phyloP scores from a whole-genome alignment of 228 moss, liverwort and hornwort species.

The Sphagnum fallax region DNA sequence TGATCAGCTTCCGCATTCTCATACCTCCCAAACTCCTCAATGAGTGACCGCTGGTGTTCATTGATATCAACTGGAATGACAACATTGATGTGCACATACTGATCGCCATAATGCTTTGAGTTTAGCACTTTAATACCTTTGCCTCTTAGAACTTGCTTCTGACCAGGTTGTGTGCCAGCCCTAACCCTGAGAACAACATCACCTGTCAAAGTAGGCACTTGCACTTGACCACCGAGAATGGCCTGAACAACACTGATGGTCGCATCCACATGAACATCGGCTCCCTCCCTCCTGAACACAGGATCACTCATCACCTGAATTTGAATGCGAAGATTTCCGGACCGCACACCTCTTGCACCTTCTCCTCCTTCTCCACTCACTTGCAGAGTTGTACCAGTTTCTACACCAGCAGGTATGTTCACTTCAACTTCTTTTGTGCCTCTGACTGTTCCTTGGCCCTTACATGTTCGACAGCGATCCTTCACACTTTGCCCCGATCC shows the following conservation, averaged over 20 bases:
- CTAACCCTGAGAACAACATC: slow-evolving; percentile 33
- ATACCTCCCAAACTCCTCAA: slow-evolving; percentile 33
- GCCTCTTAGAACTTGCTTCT: slow-evolving; percentile 30
- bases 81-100: slow-evolving; percentile 31
- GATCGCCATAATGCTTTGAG: slow-evolving; percentile 44
- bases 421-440: slow-evolving; percentile 19
- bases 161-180: slow-evolving; percentile 39
- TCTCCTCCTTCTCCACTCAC: slow-evolving; percentile 69
- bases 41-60: slow-evolving; percentile 33
- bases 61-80: slow-evolving; percentile 28
- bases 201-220: slow-evolving; percentile 39
- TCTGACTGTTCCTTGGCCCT: slow-evolving; percentile 24
- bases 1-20: slow-evolving; percentile 30
- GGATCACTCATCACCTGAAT: slow-evolving; percentile 52
- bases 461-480: slow-evolving; percentile 30
- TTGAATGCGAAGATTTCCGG: slow-evolving; percentile 62
- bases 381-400: slow-evolving; percentile 57
- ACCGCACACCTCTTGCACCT: slow-evolving; percentile 45
- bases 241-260: slow-evolving; percentile 31
- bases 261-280: slow-evolving; percentile 25
- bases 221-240: slow-evolving; percentile 37
- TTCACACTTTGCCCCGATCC: slow-evolving; percentile 21
- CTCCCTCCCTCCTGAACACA: slow-evolving; percentile 33
- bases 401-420: slow-evolving; percentile 60
- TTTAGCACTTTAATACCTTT: slow-evolving; percentile 34